Conservation (phyloP, 768 basidiomycete species). For the Leccinum broughii region DNA sequence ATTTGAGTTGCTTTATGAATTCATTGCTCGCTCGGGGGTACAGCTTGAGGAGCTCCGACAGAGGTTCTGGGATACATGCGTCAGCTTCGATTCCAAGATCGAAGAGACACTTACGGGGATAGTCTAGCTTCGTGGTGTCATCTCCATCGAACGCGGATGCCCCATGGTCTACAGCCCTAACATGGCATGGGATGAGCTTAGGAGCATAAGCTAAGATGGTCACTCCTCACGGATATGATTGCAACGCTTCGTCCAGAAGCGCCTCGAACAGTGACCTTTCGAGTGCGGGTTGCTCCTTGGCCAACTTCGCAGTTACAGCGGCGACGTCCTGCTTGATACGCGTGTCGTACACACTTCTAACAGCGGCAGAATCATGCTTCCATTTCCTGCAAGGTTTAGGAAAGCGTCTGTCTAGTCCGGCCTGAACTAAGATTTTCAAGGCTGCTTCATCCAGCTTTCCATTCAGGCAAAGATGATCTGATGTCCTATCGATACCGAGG, state of each 20-base stretch:
- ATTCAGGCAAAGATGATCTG: conserved; percentile 25
- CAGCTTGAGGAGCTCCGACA: conserved; percentile 1
- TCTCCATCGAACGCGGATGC: conserved; percentile 5
- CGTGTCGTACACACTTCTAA: neutral
- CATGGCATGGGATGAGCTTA: neutral
- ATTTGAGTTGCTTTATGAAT: neutral
- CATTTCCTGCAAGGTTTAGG: conserved; percentile 23
- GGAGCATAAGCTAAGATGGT: neutral
- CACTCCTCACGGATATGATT: conserved; percentile 32
- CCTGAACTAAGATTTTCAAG: conserved; percentile 26
- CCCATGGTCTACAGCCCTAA: conserved; percentile 19
- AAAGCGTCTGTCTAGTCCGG: conserved; percentile 33
- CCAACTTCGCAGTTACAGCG: neutral
- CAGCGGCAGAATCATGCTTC: conserved; percentile 15
- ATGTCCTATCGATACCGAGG: conserved; percentile 13
- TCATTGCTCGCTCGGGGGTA: conserved; percentile 12
- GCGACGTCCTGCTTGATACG: neutral
- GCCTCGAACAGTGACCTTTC: conserved; percentile 26
- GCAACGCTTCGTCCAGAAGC: conserved; percentile 23
- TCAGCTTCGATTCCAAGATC: neutral
- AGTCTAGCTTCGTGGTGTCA: neutral
- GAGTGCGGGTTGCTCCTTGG: conserved; percentile 7
- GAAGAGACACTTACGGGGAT: conserved; percentile 7
- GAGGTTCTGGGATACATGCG: conserved; percentile 5
- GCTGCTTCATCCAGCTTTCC: conserved; percentile 27